phyloP scores from a whole-genome alignment of 805 yeast species.

The Candida sonorensis region DNA sequence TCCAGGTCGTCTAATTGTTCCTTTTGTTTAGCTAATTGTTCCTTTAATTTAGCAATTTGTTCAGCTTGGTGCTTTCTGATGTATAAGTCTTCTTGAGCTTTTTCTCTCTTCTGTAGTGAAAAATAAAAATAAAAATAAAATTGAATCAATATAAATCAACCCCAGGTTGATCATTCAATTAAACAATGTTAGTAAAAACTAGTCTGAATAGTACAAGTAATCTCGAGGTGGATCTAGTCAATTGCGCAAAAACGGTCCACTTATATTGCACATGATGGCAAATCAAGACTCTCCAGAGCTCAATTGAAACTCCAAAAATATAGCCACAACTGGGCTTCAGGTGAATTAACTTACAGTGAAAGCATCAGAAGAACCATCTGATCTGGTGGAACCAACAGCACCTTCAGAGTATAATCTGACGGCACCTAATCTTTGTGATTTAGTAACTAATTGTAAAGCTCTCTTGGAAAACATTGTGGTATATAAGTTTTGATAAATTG shows the following conservation, averaged over 20 bases:
- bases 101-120: slow-evolving; percentile 66
- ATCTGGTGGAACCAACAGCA: slow-evolving; percentile 53
- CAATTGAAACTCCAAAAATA: too few relatives aligned
- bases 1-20: slow-evolving; percentile 44
- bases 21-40: slow-evolving; percentile 71
- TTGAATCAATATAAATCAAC: not conserved
- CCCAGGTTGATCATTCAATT: too few relatives aligned
- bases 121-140: too few relatives aligned
- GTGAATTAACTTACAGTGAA: slow-evolving; percentile 40
- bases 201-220: too few relatives aligned
- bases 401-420: slow-evolving; percentile 46
- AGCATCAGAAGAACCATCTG: slow-evolving; percentile 47
- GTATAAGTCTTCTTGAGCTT: slow-evolving; percentile 82
- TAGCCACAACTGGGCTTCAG: too few relatives aligned
- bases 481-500: not conserved
- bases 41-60: slow-evolving; percentile 69
- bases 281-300: too few relatives aligned
- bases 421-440: slow-evolving; percentile 21
- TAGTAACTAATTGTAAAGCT: slow-evolving; percentile 27
- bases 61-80: slow-evolving; percentile 87
- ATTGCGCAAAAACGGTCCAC: too few relatives aligned
- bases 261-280: too few relatives aligned
- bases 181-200: slow-evolving; percentile 15
- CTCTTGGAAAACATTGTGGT: slow-evolving; percentile 32
- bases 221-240: slow-evolving; percentile 12